Base-by-base conservation (phyloP, 441 rosid species). In the Gossypium trilobum region DNA sequence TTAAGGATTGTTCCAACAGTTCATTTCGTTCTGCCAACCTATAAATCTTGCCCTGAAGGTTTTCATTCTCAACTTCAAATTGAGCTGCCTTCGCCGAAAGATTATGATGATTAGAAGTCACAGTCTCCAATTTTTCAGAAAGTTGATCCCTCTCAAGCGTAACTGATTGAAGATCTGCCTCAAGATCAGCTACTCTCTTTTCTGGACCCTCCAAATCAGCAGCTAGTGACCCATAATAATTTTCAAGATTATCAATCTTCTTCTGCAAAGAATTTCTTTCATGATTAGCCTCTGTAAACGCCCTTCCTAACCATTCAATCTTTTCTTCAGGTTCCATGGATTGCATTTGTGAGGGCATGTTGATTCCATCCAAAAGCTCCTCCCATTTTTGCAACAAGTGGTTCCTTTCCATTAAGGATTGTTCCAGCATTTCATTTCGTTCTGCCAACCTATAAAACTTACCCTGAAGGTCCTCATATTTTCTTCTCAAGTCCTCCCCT, bases 371-470 rank as follows among this genome's bases (percentile, higher is more conserved):
- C 73, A 96, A 79, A 70, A 88, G 86, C 78, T 86, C 91, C 86
- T 96, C 99, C 98, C 96, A 96, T 83, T 90, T 87, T 89, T 92
- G 94, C 73, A 93, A 87, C 84, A 92, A 75, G 54, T 83, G 84
- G 79, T 92, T 93, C 84, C 98, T 92, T 75, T 91, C 92, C 98
- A 87, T 77, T 73, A 96, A 84, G 72, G 99, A 96, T 78, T 92
- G 99, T 78, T 96, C 98, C 79, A 93, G 92, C 99, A 93, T 92
- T 86, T 93, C 99, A 86, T 91, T 96, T 84, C 94, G 97, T 81
- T 96, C 98, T 65, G 98, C 99, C 87, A 93, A 83, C 63, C 93
- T 96, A 84, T 86, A 96, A 81, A 93, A 96, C 82, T 91, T 93
- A 62, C 88, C 85, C 70, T 96, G 91, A 71, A 96, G 92, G 74